phyloP scores from a whole-genome alignment of 257 asterid genomes.

The Eustoma russellianum region DNA sequence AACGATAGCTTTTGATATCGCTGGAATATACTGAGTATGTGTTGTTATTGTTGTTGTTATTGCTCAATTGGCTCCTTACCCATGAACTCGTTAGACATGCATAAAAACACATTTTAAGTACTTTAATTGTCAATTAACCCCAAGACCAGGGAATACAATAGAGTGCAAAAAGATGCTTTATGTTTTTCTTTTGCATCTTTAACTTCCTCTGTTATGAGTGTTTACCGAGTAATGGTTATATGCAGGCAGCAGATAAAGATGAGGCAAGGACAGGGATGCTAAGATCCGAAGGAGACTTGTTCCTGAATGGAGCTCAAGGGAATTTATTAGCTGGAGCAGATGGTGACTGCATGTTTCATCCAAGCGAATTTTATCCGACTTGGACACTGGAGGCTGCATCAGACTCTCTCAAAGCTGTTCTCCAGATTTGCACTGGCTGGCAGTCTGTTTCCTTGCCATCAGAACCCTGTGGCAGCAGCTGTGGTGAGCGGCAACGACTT shows the following conservation, averaged over 20 bases:
- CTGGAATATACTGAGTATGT: too few species aligned
- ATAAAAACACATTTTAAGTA: too few species aligned
- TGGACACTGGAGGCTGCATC: constrained; percentile 74
- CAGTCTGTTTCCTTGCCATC: constrained; percentile 34
- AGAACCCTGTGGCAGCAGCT: constrained; percentile 11
- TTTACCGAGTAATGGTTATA: not conserved
- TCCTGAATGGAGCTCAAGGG: constrained; percentile 50
- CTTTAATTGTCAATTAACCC: too few species aligned
- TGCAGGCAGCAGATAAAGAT: constrained; percentile 64
- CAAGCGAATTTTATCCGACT: constrained; percentile 51
- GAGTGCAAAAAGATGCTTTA: too few species aligned
- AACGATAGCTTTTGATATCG: too few species aligned
- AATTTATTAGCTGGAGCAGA: constrained; percentile 26
- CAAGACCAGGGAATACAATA: too few species aligned
- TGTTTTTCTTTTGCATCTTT: too few species aligned
- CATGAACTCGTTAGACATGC: too few species aligned
- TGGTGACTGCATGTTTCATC: constrained; percentile 50
- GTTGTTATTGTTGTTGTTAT: too few species aligned
- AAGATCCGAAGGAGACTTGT: constrained; percentile 77
- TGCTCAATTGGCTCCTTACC: too few species aligned
- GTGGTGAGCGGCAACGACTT: too few species aligned
- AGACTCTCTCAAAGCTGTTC: constrained; percentile 56
- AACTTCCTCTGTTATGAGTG: too few species aligned
- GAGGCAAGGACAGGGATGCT: constrained; percentile 54
- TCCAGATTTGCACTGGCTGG: constrained; percentile 80